phyloP scores from a whole-genome alignment of 306 rosid species.

The Prunus kanzakura region DNA sequence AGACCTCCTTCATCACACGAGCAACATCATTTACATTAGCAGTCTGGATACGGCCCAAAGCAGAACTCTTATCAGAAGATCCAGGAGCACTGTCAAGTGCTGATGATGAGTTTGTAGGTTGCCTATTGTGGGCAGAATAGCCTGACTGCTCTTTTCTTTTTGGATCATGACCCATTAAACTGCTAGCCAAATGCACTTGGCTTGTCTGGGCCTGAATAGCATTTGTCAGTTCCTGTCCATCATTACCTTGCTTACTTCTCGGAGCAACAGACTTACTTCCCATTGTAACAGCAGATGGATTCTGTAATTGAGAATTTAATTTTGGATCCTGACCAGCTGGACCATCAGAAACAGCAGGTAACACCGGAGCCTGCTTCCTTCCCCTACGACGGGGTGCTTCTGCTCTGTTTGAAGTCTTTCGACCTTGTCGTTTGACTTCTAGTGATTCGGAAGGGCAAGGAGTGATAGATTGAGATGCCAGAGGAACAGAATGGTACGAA shows the following conservation, averaged over 20 bases:
- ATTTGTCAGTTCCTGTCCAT: slow-evolving; percentile 38
- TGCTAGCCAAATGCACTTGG: slow-evolving; percentile 46
- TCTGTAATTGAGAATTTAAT: slow-evolving; percentile 40
- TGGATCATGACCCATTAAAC: slow-evolving; percentile 51
- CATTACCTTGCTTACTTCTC: slow-evolving; percentile 42
- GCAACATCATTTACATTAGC: slow-evolving; percentile 89
- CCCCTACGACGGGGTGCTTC: slow-evolving; percentile 87
- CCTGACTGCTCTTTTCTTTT: slow-evolving; percentile 64
- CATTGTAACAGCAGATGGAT: slow-evolving; percentile 41
- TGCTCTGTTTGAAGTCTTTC: slow-evolving; percentile 65
- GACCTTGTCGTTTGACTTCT: slow-evolving; percentile 69
- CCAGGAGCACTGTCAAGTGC: slow-evolving; percentile 50
- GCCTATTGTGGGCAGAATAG: slow-evolving; percentile 57
- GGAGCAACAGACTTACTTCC: slow-evolving; percentile 37
- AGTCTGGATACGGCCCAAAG: slow-evolving; percentile 66
- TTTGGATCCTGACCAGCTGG: slow-evolving; percentile 51
- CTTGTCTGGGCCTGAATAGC: slow-evolving; percentile 45
- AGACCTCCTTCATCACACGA: slow-evolving; percentile 98
- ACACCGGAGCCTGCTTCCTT: slow-evolving; percentile 43
- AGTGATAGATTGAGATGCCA: slow-evolving; percentile 40
- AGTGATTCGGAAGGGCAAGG: slow-evolving; percentile 48
- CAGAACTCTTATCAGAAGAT: slow-evolving; percentile 58
- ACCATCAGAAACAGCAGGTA: slow-evolving; percentile 40
- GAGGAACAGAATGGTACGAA: slow-evolving; percentile 32
- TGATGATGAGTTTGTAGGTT: slow-evolving; percentile 37